Base-by-base conservation (phyloP, 805 yeast genomes). In the Metschnikowia similis region DNA sequence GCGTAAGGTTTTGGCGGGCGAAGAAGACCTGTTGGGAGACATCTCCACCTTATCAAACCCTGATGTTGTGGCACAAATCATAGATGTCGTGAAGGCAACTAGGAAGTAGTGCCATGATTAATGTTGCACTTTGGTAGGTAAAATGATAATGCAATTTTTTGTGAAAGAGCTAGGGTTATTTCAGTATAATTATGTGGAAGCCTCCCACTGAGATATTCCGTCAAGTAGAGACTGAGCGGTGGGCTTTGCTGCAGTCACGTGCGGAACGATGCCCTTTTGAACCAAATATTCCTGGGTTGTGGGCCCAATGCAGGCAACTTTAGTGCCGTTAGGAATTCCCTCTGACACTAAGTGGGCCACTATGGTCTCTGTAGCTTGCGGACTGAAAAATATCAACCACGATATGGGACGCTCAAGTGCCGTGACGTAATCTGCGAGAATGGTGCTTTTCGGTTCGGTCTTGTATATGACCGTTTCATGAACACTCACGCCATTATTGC, bases 1-100 rank as follows among this genome's bases (percentile, higher is more conserved):
- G 71, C 85, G 99, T 74, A 94, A 94, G 75, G 81, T 92, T 53
- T 84, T 90, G 49, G 84, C 94, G 47, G 91, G 92, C 58, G 97
- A 92, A 76, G 95, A 85, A 58, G 96, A 88, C 58, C 88, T 85
- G 66, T 79, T 94, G 59, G 99, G 99, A 56, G 99, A 92, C 66
- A 77, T 86, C 65, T 84, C 95, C 47, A 94, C 99, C 32, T 76
- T 88, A 67, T 82, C 94, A 44, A 89, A 94, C 68, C 95, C 97
- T 16, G 82, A 80, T 52, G 83, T 87, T 52, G 97, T 94, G 46
- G 85, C 82, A 44, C 83, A 83, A 53, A 78, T 94, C 59, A 85
- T 94, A 52, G 74, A 72, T 37, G 84, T 85, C 39, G 94, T 86
- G 56, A 80, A 80, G 59, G 61, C 57, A 9, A 51, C 61, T 21